These are phyloP conservation scores for Trifolium fragiferum DNA, from an alignment of 306 rosid genomes.

Conservation along the genomic window DNA sequence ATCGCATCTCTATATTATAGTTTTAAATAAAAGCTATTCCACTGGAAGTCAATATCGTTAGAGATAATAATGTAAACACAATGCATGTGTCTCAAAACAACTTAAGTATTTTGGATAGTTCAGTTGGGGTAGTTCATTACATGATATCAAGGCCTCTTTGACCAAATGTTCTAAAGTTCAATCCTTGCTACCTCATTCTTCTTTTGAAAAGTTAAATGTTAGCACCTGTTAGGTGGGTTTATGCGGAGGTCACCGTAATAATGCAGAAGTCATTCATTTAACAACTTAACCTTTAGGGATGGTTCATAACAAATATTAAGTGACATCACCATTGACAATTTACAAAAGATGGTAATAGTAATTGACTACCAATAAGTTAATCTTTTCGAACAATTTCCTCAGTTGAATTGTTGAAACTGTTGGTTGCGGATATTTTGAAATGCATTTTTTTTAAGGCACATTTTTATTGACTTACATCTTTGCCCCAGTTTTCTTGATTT, in stretches of 20 bases:
- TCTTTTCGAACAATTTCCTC: slow-evolving; percentile 8
- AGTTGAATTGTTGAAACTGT: slow-evolving; percentile 17
- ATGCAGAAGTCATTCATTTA: neutral
- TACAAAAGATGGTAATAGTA: neutral
- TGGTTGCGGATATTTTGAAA: neutral
- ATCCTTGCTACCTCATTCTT: slow-evolving; percentile 8
- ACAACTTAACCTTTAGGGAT: neutral
- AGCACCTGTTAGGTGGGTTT: slow-evolving; percentile 10
- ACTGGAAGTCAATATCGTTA: neutral
- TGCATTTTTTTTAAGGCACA: slow-evolving; percentile 5
- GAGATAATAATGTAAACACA: neutral
- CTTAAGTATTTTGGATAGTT: neutral
- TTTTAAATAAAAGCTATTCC: slow-evolving; percentile 10
- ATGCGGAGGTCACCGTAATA: neutral
- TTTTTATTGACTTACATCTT: slow-evolving; percentile 22
- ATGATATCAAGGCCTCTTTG: slow-evolving; percentile 1
- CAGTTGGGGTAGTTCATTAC: neutral
- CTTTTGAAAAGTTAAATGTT: neutral
- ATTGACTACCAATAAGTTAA: slow-evolving; percentile 14
- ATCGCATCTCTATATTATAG: neutral
- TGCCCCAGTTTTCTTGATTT: neutral
- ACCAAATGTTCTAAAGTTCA: neutral
- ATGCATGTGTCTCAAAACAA: neutral
- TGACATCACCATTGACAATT: slow-evolving; percentile 8
- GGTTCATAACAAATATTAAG: neutral